These are phyloP conservation scores for Backusella tuberculispora DNA, from an alignment of 192 early-diverging fungal genomes.

Conservation along the genomic window DNA sequence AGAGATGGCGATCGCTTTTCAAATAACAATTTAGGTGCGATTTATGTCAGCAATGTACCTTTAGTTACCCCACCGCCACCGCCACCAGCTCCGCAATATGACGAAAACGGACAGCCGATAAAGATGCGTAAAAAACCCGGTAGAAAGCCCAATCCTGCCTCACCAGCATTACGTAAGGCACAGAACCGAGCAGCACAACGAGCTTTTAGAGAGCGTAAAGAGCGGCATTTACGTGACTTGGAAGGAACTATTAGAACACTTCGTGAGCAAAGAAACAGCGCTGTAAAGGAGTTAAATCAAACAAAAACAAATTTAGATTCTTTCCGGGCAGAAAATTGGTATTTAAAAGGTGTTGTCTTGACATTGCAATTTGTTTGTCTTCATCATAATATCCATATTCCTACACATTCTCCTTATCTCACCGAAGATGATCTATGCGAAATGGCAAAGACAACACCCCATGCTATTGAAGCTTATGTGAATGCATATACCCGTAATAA, in stretches of 20 bases:
- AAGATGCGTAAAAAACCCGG: conserved; percentile 63
- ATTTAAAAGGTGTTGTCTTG: conserved; percentile 52
- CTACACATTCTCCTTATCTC: conserved; percentile 39
- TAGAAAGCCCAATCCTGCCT: conserved; percentile 62
- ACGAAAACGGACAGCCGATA: conserved; percentile 39
- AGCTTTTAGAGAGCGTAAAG: conserved; percentile 88
- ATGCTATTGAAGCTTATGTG: conserved; percentile 43
- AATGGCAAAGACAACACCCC: conserved; percentile 39
- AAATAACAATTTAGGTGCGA: neutral
- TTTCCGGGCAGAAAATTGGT: conserved; percentile 50
- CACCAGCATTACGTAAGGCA: conserved; percentile 65
- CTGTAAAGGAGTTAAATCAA: conserved; percentile 46
- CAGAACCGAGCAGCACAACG: conserved; percentile 91
- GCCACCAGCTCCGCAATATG: conserved; percentile 12
- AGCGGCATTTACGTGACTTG: conserved; percentile 74
- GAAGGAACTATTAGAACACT: conserved; percentile 75
- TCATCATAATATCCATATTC: conserved; percentile 42
- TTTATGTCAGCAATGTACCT: conserved; percentile 22
- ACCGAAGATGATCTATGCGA: conserved; percentile 38
- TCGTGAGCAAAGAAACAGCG: conserved; percentile 57
- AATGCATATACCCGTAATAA: conserved; percentile 42
- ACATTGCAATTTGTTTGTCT: conserved; percentile 51
- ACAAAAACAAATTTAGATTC: conserved; percentile 50
- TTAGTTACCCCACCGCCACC: neutral
- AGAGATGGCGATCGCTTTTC: neutral